Conservation (phyloP, 495 filamentous ascomycete genomes). For the Haplographium delicatum region DNA sequence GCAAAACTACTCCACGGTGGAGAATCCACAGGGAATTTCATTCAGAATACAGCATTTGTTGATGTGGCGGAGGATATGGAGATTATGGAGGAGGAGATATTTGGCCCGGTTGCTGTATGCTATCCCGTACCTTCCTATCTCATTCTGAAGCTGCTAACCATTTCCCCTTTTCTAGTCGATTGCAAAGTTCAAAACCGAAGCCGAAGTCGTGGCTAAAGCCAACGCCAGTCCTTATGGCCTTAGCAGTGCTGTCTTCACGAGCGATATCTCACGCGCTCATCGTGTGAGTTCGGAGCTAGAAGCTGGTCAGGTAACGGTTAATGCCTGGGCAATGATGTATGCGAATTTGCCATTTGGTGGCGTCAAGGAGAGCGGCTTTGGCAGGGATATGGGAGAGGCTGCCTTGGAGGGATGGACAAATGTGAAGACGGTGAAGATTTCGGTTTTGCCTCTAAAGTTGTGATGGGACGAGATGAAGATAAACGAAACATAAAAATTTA, state of each 20-base stretch:
- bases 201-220: conserved; percentile 67
- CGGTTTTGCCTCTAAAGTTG: too few species aligned
- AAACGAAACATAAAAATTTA: too few species aligned
- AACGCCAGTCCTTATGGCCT: conserved; percentile 79
- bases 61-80: conserved; percentile 70
- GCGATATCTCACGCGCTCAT: conserved; percentile 66
- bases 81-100: conserved; percentile 56
- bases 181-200: conserved; percentile 54
- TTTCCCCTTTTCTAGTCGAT: too few species aligned
- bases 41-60: conserved; percentile 67
- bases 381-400: conserved; percentile 50
- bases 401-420: background rate
- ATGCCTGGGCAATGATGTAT: conserved; percentile 69
- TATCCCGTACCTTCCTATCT: too few species aligned
- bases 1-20: conserved; percentile 64
- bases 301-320: conserved; percentile 78
- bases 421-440: background rate
- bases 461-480: too few species aligned
- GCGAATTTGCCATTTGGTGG: conserved; percentile 85
- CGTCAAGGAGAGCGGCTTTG: conserved; percentile 87
- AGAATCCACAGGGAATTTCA: conserved; percentile 54
- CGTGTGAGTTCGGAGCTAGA: conserved; percentile 66
- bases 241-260: conserved; percentile 76
- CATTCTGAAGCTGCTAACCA: too few species aligned
- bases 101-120: conserved; percentile 47